Conservation (phyloP, 306 rosid genomes). For the Mimosa bimucronata region DNA sequence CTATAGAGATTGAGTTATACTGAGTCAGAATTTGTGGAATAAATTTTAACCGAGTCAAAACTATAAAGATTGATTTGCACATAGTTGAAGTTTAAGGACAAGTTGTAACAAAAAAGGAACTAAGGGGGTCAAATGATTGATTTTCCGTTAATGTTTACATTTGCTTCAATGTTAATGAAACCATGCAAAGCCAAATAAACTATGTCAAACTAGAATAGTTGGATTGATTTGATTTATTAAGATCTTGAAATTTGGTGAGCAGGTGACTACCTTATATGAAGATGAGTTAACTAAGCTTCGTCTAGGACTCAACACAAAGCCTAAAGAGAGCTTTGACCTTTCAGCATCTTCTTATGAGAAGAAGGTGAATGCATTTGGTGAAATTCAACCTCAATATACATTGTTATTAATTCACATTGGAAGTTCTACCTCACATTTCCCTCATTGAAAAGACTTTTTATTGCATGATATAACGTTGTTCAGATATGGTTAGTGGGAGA, state of each 20-base stretch:
- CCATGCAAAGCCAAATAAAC: background rate
- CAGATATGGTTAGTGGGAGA: constrained; percentile 15
- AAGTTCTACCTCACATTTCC: too few species aligned
- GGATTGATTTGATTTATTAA: background rate
- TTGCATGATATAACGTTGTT: background rate
- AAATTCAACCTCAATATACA: background rate
- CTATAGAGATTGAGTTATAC: too few species aligned
- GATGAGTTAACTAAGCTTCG: constrained; percentile 59
- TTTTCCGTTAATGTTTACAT: too few species aligned
- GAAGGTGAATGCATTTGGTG: constrained; percentile 35
- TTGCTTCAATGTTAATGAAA: too few species aligned
- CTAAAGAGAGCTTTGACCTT: constrained; percentile 32
- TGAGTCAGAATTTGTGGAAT: too few species aligned
- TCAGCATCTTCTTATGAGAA: constrained; percentile 34
- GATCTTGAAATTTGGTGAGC: background rate
- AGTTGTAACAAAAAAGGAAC: too few species aligned
- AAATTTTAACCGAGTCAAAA: too few species aligned
- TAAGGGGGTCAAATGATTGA: too few species aligned
- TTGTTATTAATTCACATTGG: too few species aligned
- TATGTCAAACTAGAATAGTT: background rate
- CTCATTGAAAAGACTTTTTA: background rate
- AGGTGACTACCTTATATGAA: constrained; percentile 46
- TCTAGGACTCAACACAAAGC: constrained; percentile 3
- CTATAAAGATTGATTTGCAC: too few species aligned
- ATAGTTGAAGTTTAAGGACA: too few species aligned